phyloP scores from a whole-genome alignment of 257 asterid genomes.

The Solanum chilense region DNA sequence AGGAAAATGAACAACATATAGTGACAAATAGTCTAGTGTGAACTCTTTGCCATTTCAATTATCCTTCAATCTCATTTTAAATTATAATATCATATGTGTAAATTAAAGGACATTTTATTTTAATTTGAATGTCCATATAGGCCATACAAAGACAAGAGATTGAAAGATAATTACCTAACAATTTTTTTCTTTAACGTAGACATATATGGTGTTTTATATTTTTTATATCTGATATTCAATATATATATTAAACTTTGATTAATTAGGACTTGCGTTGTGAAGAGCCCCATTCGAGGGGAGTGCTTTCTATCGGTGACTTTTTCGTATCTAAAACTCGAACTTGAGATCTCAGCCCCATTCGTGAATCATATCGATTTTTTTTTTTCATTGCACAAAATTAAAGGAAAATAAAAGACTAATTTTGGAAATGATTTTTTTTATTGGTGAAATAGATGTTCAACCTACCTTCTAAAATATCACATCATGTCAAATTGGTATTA shows the following conservation, averaged over 20 bases:
- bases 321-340: not conserved
- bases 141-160: not conserved
- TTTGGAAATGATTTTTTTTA: not conserved
- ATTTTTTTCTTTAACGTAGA: not conserved
- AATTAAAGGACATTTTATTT: not conserved
- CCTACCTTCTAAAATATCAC: not conserved
- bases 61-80: not conserved
- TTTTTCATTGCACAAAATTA: not conserved
- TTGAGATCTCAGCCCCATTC: not conserved
- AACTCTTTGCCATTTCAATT: not conserved
- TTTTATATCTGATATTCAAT: not conserved
- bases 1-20: not conserved
- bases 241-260: fast-evolving
- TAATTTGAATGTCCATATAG: not conserved
- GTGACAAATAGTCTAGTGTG: not conserved
- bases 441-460: not conserved
- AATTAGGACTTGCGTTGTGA: fast-evolving
- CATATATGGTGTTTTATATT: not conserved
- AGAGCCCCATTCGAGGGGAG: fast-evolving
- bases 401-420: not conserved
- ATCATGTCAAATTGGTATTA: not conserved
- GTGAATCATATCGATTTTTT: not conserved
- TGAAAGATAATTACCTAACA: not conserved
- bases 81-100: not conserved
- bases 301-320: not conserved